phyloP scores from a whole-genome alignment of 495 filamentous ascomycete genomes.

The Penicillium angulare region DNA sequence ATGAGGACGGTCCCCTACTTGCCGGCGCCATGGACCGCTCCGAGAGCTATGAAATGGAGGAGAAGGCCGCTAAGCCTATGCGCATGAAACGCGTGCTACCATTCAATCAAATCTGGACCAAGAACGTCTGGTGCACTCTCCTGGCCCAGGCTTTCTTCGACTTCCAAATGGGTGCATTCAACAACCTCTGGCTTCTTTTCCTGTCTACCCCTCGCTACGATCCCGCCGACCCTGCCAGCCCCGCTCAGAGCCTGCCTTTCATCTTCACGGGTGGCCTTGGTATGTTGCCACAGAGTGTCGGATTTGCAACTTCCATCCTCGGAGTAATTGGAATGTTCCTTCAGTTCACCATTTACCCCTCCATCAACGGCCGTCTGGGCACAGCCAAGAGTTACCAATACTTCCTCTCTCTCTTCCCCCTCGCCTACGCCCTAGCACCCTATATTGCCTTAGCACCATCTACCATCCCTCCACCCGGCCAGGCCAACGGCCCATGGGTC shows the following conservation, averaged over 20 bases:
- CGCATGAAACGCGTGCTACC: constrained; percentile 47
- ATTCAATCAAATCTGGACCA: constrained; percentile 76
- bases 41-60: constrained; percentile 44
- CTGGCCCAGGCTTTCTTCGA: constrained; percentile 67
- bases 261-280: constrained; percentile 79
- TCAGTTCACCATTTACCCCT: constrained; percentile 75
- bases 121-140: constrained; percentile 69
- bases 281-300: constrained; percentile 70
- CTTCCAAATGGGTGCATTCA: constrained; percentile 78
- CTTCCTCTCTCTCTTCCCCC: constrained; percentile 68
- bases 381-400: constrained; percentile 66
- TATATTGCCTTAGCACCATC: constrained; percentile 71
- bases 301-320: constrained; percentile 74
- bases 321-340: constrained; percentile 74
- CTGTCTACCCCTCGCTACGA: constrained; percentile 76
- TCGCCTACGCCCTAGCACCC: constrained; percentile 69
- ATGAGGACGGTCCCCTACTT: constrained; percentile 37
- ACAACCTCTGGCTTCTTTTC: constrained; percentile 81
- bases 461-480: constrained; percentile 53
- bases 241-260: constrained; percentile 56
- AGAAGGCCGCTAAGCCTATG: constrained; percentile 31
- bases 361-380: constrained; percentile 63
- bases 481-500: constrained; percentile 62
- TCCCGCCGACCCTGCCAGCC: constrained; percentile 39
- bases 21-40: constrained; percentile 17